Percentiles rank a stretch among this genome's conserved stretches.
Conservation (phyloP, 495 filamentous ascomycete genomes). For the Xylaria longipes region DNA sequence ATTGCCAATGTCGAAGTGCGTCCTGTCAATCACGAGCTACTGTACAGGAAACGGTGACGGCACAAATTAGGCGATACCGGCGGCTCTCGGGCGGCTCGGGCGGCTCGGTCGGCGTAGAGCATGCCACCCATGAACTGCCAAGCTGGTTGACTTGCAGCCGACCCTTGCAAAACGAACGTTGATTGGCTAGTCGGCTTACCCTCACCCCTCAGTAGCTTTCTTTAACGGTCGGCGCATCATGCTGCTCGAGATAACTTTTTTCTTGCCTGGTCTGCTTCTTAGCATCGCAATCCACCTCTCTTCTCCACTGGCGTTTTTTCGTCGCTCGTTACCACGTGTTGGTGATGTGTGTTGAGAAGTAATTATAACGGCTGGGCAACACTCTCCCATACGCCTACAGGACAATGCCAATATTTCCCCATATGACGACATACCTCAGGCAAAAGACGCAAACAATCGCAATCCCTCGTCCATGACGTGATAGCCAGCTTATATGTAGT, state of each 20-base stretch:
- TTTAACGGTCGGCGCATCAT: background rate
- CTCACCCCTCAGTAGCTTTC: background rate
- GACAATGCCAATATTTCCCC: background rate
- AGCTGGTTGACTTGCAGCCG: conserved; percentile 18
- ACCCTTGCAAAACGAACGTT: background rate
- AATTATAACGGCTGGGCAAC: background rate
- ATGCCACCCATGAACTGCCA: conserved; percentile 11
- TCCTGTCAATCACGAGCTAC: background rate
- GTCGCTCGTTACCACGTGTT: background rate
- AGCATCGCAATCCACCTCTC: background rate
- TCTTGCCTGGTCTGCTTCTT: background rate
- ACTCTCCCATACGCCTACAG: background rate
- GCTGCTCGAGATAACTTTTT: background rate
- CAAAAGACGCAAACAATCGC: conserved; percentile 13
- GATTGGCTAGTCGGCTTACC: background rate
- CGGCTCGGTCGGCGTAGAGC: background rate
- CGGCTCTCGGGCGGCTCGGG: conserved; percentile 29
- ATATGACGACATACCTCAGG: conserved; percentile 18
- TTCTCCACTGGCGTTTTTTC: background rate
- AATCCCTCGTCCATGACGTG: conserved; percentile 23
- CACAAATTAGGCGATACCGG: background rate
- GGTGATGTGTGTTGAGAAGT: background rate
- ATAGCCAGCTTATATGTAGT: conserved; percentile 23
- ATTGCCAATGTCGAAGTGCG: background rate
- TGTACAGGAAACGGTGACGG: background rate